phyloP scores from a whole-genome alignment of 2,329 filamentous ascomycete genomes.

The Cercospora canescens region DNA sequence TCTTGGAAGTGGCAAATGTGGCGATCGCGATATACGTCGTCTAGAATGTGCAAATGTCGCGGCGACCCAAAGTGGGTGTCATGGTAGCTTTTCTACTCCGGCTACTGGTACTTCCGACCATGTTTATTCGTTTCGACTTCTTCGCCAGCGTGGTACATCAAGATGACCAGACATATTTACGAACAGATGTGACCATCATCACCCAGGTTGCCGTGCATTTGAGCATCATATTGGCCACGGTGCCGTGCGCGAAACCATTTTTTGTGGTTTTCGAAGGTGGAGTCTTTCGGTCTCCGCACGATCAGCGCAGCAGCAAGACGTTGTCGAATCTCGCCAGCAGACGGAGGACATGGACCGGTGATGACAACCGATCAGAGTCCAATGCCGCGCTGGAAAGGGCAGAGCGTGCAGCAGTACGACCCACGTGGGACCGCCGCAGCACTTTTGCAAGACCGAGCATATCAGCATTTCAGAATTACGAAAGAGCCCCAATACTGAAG shows the following conservation, averaged over 20 bases:
- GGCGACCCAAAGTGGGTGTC: constrained; percentile 25
- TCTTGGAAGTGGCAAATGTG: constrained; percentile 27
- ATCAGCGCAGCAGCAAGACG: not conserved
- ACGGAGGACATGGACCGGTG: not conserved
- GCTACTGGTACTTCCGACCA: constrained; percentile 28
- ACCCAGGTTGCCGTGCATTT: constrained; percentile 30
- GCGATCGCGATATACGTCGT: constrained; percentile 27
- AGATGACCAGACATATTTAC: constrained; percentile 20
- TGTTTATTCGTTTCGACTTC: constrained; percentile 21
- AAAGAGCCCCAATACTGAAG: not conserved
- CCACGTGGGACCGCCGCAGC: constrained; percentile 13
- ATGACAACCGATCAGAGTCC: not conserved
- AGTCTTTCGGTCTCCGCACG: constrained; percentile 16
- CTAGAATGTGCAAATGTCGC: constrained; percentile 30
- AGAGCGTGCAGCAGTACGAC: not conserved
- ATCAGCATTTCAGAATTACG: not conserved
- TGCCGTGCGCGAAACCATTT: constrained; percentile 35
- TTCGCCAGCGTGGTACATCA: constrained; percentile 13
- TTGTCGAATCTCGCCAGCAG: not conserved
- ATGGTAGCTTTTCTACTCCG: constrained; percentile 28
- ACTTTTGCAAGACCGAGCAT: constrained; percentile 14
- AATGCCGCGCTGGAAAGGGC: not conserved
- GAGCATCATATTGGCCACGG: constrained; percentile 31
- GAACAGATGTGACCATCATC: constrained; percentile 25
- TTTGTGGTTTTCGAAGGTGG: constrained; percentile 26